Conservation (phyloP, 73 alveolate species). For the Symbiodinium natans region DNA sequence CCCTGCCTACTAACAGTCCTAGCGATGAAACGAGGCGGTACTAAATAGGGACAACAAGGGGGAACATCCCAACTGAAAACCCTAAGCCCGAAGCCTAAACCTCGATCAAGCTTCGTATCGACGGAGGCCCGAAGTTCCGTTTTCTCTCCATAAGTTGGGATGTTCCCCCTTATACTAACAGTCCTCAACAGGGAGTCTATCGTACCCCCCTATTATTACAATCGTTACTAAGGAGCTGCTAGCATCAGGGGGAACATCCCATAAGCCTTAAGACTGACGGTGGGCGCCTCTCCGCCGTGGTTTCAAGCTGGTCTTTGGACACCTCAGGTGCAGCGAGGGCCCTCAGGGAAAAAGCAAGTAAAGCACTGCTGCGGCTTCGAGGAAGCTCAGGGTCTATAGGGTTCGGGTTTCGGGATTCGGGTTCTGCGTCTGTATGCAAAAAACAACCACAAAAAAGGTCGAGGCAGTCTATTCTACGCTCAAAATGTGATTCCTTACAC, state of each 20-base stretch:
- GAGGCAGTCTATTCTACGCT: neutral
- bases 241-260: neutral
- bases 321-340: neutral
- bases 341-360: neutral
- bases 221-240: neutral
- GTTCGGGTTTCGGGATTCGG: neutral
- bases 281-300: slow-evolving; percentile 65
- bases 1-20: too few relatives aligned
- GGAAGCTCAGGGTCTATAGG: too few relatives aligned
- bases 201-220: neutral
- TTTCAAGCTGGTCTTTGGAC: slow-evolving; percentile 72
- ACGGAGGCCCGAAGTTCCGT: neutral
- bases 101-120: too few relatives aligned
- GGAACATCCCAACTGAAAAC: too few relatives aligned
- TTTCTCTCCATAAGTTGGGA: too few relatives aligned
- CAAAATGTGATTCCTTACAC: neutral
- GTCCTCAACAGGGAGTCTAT: too few relatives aligned
- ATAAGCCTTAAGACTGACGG: neutral
- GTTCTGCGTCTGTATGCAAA: neutral
- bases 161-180: too few relatives aligned
- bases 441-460: neutral
- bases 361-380: neutral
- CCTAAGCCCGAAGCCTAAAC: too few relatives aligned
- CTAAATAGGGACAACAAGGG: neutral
- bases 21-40: too few relatives aligned